Evolutionary conservation across 2,329 filamentous ascomycete genomes (phyloP), one percentile per base, ranked within the genome.

Genomic region (Colletotrichum sidae): DNA sequence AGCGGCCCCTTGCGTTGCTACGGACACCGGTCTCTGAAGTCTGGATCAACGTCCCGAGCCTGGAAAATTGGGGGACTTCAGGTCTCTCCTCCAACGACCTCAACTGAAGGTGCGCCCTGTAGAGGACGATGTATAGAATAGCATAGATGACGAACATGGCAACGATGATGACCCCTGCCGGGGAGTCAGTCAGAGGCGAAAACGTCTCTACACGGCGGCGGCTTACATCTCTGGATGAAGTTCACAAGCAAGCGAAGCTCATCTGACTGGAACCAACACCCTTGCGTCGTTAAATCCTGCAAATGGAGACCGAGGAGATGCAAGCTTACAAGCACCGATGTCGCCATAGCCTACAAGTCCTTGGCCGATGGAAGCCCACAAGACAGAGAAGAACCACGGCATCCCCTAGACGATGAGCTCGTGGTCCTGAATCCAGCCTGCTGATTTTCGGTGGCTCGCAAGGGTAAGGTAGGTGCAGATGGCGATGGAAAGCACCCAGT

Each of bases 201-300:
- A 44, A 9, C 4, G 6, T 13, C 10, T 34, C 12, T 17, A 7
- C 13, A n/a, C 25, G 25, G 6, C 7, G 6, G 3, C 33, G 2
- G 41, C 54, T 51, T 49, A 65, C 79, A 80, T 25, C 79, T 73
- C 6, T 77, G 79, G 17, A 80, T 70, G 67, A 81, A 81, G 69
- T 81, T 81, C 44, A 79, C 74, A 7, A 79, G 67, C 2, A 81
- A 71, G 3, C 79, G 73, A 13, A 74, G 70, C 33, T 72, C 65
- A 55, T 81, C 79, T 33, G 73, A 76, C 4, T 74, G 76, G 56
- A 81, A 80, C 79, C 79, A 81, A 65, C 79, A 81, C 79, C 71
- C 64, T 67, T 13, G n/a, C 10, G 13, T 8, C 11, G 15, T 17
- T 12, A 11, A 46, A 17, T 9, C n/a, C n/a, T 5, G n/a, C 8